These are phyloP conservation scores for Epichloe uncinata DNA, from an alignment of 2,329 filamentous ascomycete species.

Conservation along the genomic window DNA sequence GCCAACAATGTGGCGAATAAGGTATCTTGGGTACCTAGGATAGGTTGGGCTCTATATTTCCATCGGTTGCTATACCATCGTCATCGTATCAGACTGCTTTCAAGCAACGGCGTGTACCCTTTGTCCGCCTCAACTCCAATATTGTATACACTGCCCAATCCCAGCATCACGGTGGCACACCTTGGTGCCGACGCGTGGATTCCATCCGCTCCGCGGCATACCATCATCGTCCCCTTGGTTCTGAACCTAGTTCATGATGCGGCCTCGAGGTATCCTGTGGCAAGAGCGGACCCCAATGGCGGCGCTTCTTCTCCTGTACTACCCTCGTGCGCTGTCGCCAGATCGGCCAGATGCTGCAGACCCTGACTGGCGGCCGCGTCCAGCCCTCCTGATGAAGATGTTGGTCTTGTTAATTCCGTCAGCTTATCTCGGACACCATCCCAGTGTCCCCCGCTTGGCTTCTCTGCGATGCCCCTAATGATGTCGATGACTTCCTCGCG, in stretches of 20 bases:
- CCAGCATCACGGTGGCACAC: too few species aligned
- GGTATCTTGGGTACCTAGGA: background rate
- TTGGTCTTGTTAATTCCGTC: slow-evolving; percentile 20
- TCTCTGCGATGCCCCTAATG: slow-evolving; percentile 43
- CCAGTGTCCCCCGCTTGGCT: slow-evolving; percentile 39
- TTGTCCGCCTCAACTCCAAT: background rate
- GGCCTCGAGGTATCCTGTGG: slow-evolving; percentile 22
- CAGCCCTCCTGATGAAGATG: slow-evolving; percentile 16
- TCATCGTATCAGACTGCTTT: too few species aligned
- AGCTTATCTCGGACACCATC: slow-evolving; percentile 39
- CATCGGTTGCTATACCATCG: too few species aligned
- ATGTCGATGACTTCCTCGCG: slow-evolving; percentile 43
- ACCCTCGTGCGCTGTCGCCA: slow-evolving; percentile 32
- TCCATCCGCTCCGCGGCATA: too few species aligned
- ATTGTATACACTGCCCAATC: background rate
- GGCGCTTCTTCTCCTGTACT: slow-evolving; percentile 18
- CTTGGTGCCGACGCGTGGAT: too few species aligned
- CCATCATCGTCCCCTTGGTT: too few species aligned
- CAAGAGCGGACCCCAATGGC: slow-evolving; percentile 19
- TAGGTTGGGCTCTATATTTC: too few species aligned
- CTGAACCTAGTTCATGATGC: background rate
- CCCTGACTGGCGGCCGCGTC: slow-evolving; percentile 35
- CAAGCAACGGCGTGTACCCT: too few species aligned
- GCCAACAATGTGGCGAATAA: background rate
- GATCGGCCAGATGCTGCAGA: slow-evolving; percentile 48